These are phyloP conservation scores for Gremmenia infestans DNA, from an alignment of 2,329 filamentous ascomycete species.

Conservation along the genomic window DNA sequence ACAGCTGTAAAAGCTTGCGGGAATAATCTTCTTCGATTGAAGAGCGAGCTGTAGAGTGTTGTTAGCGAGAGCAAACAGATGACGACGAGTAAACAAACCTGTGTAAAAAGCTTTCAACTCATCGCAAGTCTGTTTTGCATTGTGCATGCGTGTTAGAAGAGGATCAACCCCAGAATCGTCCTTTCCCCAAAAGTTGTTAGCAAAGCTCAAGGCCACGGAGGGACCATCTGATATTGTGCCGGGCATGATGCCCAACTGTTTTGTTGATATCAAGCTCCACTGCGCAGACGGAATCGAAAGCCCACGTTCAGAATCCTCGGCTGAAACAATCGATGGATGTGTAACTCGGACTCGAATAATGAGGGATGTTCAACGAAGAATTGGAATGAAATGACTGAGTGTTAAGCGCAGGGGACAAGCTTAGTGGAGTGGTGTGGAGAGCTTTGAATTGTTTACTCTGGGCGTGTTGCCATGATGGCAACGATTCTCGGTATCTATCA, in stretches of 20 bases:
- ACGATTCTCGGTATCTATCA: neutral
- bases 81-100: slow-evolving; percentile 44
- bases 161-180: slow-evolving; percentile 93
- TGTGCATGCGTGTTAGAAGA: slow-evolving; percentile 89
- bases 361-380: slow-evolving; percentile 2
- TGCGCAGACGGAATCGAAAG: neutral
- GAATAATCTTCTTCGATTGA: slow-evolving; percentile 97
- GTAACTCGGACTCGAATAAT: neutral
- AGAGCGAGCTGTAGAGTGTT: slow-evolving; percentile 60
- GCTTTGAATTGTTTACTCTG: neutral
- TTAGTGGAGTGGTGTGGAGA: neutral
- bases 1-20: slow-evolving; percentile 78
- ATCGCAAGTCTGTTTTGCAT: slow-evolving; percentile 90
- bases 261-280: slow-evolving; percentile 3
- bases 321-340: neutral
- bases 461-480: neutral
- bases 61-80: slow-evolving; percentile 2
- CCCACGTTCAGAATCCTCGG: neutral
- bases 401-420: slow-evolving; percentile 9
- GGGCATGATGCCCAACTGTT: slow-evolving; percentile 24
- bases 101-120: slow-evolving; percentile 89
- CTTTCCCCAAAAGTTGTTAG: slow-evolving; percentile 99
- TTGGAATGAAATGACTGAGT: slow-evolving; percentile 10
- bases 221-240: slow-evolving; percentile 32
- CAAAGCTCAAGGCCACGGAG: slow-evolving; percentile 49